Evolutionary conservation across 75 land plant species (phyloP).

Genomic region (Picea sitchensis): DNA sequence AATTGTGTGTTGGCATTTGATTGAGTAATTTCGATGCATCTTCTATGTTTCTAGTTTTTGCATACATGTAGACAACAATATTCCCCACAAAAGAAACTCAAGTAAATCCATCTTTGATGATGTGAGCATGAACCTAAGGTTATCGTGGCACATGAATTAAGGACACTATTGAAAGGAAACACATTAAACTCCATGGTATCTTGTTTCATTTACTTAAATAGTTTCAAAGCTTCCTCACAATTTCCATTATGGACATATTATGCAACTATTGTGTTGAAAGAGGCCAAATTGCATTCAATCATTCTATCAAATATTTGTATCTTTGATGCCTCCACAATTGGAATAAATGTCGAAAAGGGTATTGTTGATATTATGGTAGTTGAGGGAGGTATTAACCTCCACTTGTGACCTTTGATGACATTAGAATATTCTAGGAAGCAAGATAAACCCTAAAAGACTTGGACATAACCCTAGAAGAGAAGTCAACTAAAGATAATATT

Average conservation of each 20-base stretch:
- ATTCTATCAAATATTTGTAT: slow-evolving; percentile 12
- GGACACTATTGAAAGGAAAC: neutral
- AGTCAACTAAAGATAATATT: no score
- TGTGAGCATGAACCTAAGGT: neutral
- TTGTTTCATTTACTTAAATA: slow-evolving; percentile 3
- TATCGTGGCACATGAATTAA: slow-evolving; percentile 7
- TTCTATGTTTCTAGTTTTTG: no score
- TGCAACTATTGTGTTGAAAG: slow-evolving; percentile 12
- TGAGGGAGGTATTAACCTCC: no score
- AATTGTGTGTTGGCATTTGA: no score
- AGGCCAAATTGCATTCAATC: neutral
- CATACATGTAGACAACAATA: no score
- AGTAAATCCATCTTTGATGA: neutral
- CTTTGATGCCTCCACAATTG: neutral
- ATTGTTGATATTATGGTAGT: no score
- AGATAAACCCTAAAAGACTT: no score
- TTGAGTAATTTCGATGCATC: no score
- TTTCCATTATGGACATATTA: slow-evolving; percentile 6
- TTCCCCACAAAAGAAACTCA: no score
- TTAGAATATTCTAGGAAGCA: no score
- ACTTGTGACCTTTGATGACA: no score
- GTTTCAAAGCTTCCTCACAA: neutral
- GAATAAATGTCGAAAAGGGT: neutral
- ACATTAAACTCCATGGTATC: slow-evolving; percentile 1
- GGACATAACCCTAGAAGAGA: no score